A percentile compares a stretch with the other conserved stretches of the same genome.
Conservation (phyloP, 306 rosid genomes). For the Gastrolobium villosum region DNA sequence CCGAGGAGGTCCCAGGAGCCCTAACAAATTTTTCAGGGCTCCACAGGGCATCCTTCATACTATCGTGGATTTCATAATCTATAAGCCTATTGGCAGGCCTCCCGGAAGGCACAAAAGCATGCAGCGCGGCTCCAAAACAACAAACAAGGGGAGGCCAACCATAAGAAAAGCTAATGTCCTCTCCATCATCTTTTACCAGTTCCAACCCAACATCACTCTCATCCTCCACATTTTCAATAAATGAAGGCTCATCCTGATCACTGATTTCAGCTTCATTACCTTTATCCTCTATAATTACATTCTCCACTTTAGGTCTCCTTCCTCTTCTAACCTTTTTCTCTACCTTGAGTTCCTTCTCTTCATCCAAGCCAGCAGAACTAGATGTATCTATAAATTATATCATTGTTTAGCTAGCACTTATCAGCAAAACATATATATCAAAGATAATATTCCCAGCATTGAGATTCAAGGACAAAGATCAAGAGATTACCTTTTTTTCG, state of each 20-base stretch:
- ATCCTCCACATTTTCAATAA: conserved; percentile 59
- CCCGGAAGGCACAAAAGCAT: conserved; percentile 92
- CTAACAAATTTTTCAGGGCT: conserved; percentile 80
- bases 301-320: conserved; percentile 65
- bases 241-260: conserved; percentile 63
- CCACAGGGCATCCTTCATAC: conserved; percentile 80
- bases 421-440: conserved; percentile 41
- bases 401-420: conserved; percentile 49
- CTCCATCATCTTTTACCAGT: conserved; percentile 68
- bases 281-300: conserved; percentile 52
- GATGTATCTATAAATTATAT: conserved; percentile 61
- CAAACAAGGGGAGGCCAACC: conserved; percentile 99
- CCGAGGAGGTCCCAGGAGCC: conserved; percentile 89
- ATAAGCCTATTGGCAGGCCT: conserved; percentile 86
- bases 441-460: conserved; percentile 20
- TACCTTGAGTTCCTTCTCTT: conserved; percentile 54
- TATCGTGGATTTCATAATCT: conserved; percentile 79
- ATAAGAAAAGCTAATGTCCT: conserved; percentile 78
- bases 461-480: conserved; percentile 24
- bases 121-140: conserved; percentile 95
- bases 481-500: conserved; percentile 65
- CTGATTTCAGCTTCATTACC: conserved; percentile 55
- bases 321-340: conserved; percentile 71
- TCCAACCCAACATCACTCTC: conserved; percentile 67
- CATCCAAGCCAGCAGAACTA: conserved; percentile 62